Conservation (phyloP, 208 protist species). For the Borovskyia barvae region DNA sequence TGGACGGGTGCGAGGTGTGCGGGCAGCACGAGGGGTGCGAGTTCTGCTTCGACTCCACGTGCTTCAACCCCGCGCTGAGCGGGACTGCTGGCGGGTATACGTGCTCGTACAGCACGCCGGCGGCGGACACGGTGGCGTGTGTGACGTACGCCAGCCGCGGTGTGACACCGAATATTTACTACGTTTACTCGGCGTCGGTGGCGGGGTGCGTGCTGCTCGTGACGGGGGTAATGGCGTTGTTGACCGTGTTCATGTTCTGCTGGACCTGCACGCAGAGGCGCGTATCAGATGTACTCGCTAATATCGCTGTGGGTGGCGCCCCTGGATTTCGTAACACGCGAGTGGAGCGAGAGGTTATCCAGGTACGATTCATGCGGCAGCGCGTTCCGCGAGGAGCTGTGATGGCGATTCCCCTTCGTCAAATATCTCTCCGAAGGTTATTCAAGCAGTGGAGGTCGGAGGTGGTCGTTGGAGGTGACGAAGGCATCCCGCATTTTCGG, state of each 20-base stretch:
- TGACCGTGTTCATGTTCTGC: no score
- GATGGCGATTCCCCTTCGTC: constrained; percentile 17
- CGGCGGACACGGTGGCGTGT: constrained; percentile 14
- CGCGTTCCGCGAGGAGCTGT: background rate
- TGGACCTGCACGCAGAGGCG: no score
- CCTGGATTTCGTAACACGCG: background rate
- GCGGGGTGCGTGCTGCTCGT: no score
- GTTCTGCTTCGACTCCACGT: constrained; percentile 47
- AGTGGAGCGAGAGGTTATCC: constrained; percentile 4
- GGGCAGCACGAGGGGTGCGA: constrained; percentile 20
- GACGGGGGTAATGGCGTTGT: no score
- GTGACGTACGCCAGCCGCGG: constrained; percentile 1
- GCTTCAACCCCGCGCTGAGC: constrained; percentile 28
- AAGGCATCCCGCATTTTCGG: no score
- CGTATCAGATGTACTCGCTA: no score
- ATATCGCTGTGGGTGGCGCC: background rate
- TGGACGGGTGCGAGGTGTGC: constrained; percentile 39
- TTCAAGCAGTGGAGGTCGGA: constrained; percentile 12
- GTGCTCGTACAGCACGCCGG: constrained; percentile 30
- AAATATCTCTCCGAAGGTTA: constrained; percentile 16
- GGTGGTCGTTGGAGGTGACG: background rate
- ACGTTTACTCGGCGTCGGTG: no score
- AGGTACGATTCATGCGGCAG: background rate
- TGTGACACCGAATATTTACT: no score
- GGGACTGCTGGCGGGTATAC: constrained; percentile 27